These are phyloP conservation scores for Cladosporium sp. DNA, from an alignment of 2,329 filamentous ascomycete genomes.

Conservation along the genomic window DNA sequence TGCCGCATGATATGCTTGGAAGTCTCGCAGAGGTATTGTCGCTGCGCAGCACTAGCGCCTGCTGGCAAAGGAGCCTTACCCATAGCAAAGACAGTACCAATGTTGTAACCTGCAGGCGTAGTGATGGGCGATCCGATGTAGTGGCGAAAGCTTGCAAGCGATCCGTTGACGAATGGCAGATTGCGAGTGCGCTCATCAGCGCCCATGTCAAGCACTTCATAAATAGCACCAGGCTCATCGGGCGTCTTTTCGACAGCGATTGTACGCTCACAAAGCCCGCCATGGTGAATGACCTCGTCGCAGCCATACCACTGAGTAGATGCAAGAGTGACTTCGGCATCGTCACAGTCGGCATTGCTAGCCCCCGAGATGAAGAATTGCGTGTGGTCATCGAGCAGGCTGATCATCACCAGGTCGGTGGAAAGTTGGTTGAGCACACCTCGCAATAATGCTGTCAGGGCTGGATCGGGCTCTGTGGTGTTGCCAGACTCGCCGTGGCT, in stretches of 20 bases:
- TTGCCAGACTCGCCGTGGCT: background rate
- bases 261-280: conserved; percentile 20
- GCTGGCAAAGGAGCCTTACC: background rate
- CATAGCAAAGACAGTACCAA: background rate
- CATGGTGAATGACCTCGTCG: conserved; percentile 15
- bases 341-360: background rate
- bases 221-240: conserved; percentile 1
- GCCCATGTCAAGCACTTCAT: conserved; percentile 19
- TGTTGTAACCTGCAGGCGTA: background rate
- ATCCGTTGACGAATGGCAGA: background rate
- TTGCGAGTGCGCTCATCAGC: background rate
- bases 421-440: background rate
- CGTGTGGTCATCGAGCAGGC: background rate
- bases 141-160: background rate
- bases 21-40: background rate
- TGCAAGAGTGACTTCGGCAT: background rate
- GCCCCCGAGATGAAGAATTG: conserved; percentile 6
- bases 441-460: background rate
- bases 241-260: background rate
- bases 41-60: background rate
- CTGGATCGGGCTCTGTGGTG: background rate
- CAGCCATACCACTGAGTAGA: conserved; percentile 19
- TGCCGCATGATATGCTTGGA: conserved; percentile 8
- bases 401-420: background rate
- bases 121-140: background rate